These are phyloP conservation scores for Anastatica hierochuntica DNA, from an alignment of 345 rosid species.

Conservation along the genomic window DNA sequence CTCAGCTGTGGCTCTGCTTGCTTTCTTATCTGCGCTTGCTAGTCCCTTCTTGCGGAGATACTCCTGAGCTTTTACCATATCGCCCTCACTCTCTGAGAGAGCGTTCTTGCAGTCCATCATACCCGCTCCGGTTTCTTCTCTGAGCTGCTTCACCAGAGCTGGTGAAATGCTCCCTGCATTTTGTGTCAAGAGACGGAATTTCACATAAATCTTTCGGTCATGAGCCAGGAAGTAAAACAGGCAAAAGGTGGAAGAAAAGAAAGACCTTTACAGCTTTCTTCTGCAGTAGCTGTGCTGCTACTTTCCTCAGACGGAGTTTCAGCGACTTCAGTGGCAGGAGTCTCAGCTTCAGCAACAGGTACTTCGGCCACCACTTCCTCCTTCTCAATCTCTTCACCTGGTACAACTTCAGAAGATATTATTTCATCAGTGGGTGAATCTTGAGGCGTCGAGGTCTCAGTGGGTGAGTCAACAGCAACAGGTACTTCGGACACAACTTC, in stretches of 20 bases:
- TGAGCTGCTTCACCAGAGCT: constrained; percentile 85
- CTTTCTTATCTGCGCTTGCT: constrained; percentile 92
- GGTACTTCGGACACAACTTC: no score
- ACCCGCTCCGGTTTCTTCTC: constrained; percentile 97
- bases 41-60: constrained; percentile 89
- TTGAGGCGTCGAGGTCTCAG: no score
- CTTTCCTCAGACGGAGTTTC: constrained; percentile 30
- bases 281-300: constrained; percentile 26
- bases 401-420: constrained; percentile 29
- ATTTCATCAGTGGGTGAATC: constrained; percentile 23
- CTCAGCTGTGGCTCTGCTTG: constrained; percentile 82
- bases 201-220: not conserved
- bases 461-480: no score
- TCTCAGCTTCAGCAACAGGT: constrained; percentile 26
- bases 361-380: constrained; percentile 35
- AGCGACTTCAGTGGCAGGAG: constrained; percentile 18
- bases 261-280: constrained; percentile 42
- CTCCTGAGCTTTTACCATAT: constrained; percentile 80
- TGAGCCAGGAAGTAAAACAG: constrained; percentile 4
- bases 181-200: constrained; percentile 3
- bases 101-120: constrained; percentile 99
- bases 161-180: constrained; percentile 56
- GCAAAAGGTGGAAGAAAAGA: not conserved
- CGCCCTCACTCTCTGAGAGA: constrained; percentile 70
- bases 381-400: constrained; percentile 31